Percentiles rank a stretch among this genome's conserved stretches.
These are phyloP conservation scores for Cytospora schulzeri DNA, from an alignment of 2,329 filamentous ascomycete genomes.

Conservation along the genomic window DNA sequence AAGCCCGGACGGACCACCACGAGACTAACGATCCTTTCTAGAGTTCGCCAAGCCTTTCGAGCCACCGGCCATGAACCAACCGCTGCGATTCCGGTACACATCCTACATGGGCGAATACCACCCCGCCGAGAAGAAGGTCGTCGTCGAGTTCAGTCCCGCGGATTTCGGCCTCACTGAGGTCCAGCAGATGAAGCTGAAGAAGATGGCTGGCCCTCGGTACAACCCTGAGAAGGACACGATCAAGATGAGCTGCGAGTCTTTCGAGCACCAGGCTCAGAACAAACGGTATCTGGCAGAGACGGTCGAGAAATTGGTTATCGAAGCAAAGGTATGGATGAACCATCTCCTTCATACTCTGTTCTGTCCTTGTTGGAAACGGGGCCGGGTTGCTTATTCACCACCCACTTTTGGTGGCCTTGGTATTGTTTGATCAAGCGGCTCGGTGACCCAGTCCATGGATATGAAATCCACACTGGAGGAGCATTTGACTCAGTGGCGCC, in stretches of 20 bases:
- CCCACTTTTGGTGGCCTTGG: too few species aligned
- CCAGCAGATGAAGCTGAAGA: constrained; percentile 80
- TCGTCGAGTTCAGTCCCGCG: constrained; percentile 79
- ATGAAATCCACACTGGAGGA: too few species aligned
- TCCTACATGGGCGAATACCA: constrained; percentile 94
- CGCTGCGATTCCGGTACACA: constrained; percentile 94
- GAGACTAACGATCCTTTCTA: constrained; percentile 49
- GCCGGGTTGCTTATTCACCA: background rate
- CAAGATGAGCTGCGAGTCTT: constrained; percentile 90
- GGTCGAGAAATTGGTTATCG: constrained; percentile 70
- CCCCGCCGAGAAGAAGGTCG: constrained; percentile 89
- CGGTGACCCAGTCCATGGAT: too few species aligned
- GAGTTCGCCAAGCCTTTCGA: constrained; percentile 82
- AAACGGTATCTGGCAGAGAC: constrained; percentile 89
- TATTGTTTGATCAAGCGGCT: too few species aligned
- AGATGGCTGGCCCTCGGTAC: constrained; percentile 82
- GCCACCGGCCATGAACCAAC: constrained; percentile 65
- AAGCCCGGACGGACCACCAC: background rate
- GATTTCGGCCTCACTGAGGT: constrained; percentile 70
- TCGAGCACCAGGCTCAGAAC: constrained; percentile 88
- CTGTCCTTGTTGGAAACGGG: background rate
- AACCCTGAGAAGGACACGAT: constrained; percentile 81
- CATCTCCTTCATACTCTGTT: background rate
- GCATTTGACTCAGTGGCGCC: too few species aligned
- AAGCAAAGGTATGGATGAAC: constrained; percentile 63